Percentiles rank a stretch among this genome's conserved stretches.
phyloP scores from a whole-genome alignment of 2,329 filamentous ascomycete genomes.

The Pseudocercospora fuligena region DNA sequence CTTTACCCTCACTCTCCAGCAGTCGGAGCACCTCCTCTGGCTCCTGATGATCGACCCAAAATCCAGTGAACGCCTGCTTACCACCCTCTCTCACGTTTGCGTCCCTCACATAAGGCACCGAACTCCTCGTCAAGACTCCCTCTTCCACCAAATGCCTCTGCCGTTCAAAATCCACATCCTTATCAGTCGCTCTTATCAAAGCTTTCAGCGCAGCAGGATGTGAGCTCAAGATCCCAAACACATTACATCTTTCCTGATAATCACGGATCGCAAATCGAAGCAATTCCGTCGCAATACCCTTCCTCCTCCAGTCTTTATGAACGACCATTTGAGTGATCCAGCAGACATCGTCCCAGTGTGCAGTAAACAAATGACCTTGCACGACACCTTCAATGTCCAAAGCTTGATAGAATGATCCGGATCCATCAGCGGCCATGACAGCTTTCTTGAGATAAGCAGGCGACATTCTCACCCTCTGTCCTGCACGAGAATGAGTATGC shows the following conservation, averaged over 20 bases:
- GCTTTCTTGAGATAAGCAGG: neutral
- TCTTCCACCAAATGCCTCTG: neutral
- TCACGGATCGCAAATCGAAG: neutral
- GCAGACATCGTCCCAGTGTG: neutral
- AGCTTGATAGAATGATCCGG: neutral
- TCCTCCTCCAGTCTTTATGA: neutral
- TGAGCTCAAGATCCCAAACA: neutral
- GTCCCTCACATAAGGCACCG: neutral
- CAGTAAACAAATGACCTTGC: neutral
- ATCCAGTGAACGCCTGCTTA: neutral
- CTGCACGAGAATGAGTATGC: neutral
- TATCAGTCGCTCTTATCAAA: neutral
- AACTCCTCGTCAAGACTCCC: neutral
- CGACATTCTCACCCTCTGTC: neutral
- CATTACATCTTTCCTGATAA: neutral
- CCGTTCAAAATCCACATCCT: neutral
- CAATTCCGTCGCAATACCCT: neutral
- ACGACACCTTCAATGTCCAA: neutral
- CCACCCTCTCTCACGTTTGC: neutral
- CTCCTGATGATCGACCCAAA: slow-evolving; percentile 2
- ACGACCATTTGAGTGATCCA: neutral
- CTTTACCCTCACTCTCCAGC: neutral
- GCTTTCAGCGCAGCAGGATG: neutral
- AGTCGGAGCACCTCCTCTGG: neutral
- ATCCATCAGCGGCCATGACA: too few relatives aligned